These are phyloP conservation scores for Calonectria crousiana DNA, from an alignment of 2,329 filamentous ascomycete genomes.

Conservation along the genomic window DNA sequence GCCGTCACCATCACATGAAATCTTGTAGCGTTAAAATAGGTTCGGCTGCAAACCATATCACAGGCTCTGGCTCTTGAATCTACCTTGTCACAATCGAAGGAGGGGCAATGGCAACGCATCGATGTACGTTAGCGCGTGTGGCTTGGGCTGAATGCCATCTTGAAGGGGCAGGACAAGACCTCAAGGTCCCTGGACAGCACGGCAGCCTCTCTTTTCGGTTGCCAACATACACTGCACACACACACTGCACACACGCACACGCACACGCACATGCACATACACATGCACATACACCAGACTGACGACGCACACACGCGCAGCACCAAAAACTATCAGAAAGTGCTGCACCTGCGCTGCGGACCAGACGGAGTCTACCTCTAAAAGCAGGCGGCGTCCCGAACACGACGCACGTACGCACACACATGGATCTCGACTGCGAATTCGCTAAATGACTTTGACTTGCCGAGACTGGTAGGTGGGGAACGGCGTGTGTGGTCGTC, in stretches of 20 bases:
- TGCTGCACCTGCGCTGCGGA: background rate
- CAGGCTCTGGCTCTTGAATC: background rate
- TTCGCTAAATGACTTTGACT: background rate
- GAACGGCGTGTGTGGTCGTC: constrained; percentile 6
- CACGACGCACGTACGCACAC: constrained; percentile 7
- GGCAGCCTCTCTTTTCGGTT: background rate
- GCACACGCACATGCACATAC: background rate
- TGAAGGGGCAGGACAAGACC: background rate
- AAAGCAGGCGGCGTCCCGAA: constrained; percentile 8
- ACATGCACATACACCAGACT: background rate
- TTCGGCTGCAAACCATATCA: constrained; percentile 2
- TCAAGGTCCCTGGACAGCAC: background rate
- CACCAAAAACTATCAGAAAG: background rate
- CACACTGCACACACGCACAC: background rate
- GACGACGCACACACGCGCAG: background rate
- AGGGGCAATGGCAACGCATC: constrained; percentile 10
- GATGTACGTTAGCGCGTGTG: constrained; percentile 10
- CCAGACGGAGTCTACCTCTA: background rate
- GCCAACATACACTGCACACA: background rate
- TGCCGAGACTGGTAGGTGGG: constrained; percentile 21
- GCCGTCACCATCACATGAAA: constrained; percentile 6
- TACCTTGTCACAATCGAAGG: background rate
- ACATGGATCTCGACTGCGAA: background rate
- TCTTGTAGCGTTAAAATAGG: background rate
- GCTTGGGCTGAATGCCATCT: constrained; percentile 7